Conservation (phyloP, 352 stramenopile species). For the Aphanomyces cochlioides region DNA sequence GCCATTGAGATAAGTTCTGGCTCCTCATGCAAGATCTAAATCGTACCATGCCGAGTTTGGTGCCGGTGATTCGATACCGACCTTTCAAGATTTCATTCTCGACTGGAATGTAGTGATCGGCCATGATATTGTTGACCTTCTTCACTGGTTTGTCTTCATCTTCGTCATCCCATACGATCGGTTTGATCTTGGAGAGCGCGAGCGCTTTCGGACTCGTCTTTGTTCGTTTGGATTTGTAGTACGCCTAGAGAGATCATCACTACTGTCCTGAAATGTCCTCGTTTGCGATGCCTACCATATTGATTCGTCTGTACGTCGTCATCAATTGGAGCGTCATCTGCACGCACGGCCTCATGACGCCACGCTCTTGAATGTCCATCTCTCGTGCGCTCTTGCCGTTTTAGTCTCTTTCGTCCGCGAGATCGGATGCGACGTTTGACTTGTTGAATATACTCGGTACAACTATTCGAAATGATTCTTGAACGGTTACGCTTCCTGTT, state of each 20-base stretch:
- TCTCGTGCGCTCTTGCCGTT: background rate
- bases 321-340: conserved; percentile 92
- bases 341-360: conserved; percentile 28
- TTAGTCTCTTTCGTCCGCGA: background rate
- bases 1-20: background rate
- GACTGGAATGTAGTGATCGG: conserved; percentile 56
- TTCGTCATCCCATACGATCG: conserved; percentile 38
- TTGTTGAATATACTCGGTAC: conserved; percentile 24
- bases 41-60: conserved; percentile 69
- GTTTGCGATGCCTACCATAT: conserved; percentile 52
- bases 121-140: conserved; percentile 34
- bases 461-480: conserved; percentile 24
- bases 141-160: conserved; percentile 35
- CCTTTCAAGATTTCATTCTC: conserved; percentile 74
- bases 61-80: conserved; percentile 65
- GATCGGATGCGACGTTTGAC: conserved; percentile 27
- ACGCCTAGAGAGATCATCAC: conserved; percentile 52
- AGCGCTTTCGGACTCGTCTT: conserved; percentile 37
- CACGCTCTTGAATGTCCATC: conserved; percentile 9
- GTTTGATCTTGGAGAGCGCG: background rate
- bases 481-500: conserved; percentile 21
- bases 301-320: conserved; percentile 97
- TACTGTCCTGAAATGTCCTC: background rate
- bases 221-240: conserved; percentile 70
- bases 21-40: background rate